These are phyloP conservation scores for Peronospora belbahrii DNA, from an alignment of 352 stramenopile genomes.

Conservation along the genomic window DNA sequence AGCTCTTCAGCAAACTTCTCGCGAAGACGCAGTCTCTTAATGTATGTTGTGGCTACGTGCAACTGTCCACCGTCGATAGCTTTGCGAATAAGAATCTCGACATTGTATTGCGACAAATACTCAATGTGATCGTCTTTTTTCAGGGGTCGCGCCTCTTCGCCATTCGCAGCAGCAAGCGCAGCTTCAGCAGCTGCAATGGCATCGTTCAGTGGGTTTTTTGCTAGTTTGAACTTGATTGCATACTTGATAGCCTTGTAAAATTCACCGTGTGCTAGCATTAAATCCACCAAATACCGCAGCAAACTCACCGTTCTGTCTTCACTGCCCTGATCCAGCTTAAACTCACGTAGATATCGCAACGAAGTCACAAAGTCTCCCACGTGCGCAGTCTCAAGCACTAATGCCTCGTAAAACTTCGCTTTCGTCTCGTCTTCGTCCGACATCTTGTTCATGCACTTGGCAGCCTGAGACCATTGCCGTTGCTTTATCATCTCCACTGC, in stretches of 20 bases:
- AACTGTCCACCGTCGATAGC: constrained; percentile 56
- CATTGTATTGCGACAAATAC: constrained; percentile 38
- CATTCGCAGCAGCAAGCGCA: constrained; percentile 21
- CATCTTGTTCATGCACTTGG: constrained; percentile 82
- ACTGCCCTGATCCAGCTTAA: constrained; percentile 52
- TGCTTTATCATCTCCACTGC: constrained; percentile 60
- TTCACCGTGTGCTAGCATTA: constrained; percentile 58
- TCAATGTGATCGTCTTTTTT: constrained; percentile 18
- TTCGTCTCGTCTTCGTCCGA: constrained; percentile 30
- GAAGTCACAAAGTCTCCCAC: constrained; percentile 67
- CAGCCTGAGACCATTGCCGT: constrained; percentile 53
- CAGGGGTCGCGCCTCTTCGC: constrained; percentile 2
- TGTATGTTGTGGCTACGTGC: constrained; percentile 72
- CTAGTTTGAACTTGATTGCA: constrained; percentile 72
- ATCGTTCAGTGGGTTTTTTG: constrained; percentile 28
- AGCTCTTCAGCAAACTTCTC: constrained; percentile 54
- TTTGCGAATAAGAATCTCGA: constrained; percentile 43
- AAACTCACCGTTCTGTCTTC: constrained; percentile 30
- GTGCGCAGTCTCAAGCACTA: constrained; percentile 50
- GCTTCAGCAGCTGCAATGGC: constrained; percentile 23
- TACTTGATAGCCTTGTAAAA: constrained; percentile 89
- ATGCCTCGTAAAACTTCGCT: constrained; percentile 38
- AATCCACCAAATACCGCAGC: constrained; percentile 51
- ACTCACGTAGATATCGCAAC: constrained; percentile 64
- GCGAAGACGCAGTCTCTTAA: constrained; percentile 71